Conservation (phyloP, 345 rosid genomes). For the Eutrema heterophyllum region DNA sequence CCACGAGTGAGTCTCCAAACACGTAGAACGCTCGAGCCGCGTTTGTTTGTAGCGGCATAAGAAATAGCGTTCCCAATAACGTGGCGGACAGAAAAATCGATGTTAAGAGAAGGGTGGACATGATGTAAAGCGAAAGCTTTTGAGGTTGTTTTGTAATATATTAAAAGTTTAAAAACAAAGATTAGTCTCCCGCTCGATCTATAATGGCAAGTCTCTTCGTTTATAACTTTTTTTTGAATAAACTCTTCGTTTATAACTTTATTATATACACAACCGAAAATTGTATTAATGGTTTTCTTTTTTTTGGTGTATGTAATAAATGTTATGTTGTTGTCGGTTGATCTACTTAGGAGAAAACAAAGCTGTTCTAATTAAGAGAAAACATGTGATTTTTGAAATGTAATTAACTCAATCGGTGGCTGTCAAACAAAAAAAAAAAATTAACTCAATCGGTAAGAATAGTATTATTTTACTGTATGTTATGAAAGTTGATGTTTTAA, state of each 20-base stretch:
- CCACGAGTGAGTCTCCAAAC: slow-evolving; percentile 80
- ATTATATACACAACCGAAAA: background rate
- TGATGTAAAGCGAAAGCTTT: background rate
- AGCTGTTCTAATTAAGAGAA: background rate
- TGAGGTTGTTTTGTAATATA: background rate
- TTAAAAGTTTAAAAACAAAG: background rate
- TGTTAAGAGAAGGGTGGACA: slow-evolving; percentile 1
- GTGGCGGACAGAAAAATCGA: background rate
- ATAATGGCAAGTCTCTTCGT: background rate
- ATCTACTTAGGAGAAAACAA: slow-evolving; percentile 1
- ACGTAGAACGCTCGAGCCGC: slow-evolving; percentile 66
- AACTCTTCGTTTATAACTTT: too few relatives aligned
- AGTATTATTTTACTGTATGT: background rate
- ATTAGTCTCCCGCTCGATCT: background rate
- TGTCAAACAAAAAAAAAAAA: too few relatives aligned
- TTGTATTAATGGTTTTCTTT: background rate
- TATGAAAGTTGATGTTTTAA: background rate
- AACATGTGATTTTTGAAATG: background rate
- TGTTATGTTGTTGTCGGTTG: slow-evolving; percentile 22
- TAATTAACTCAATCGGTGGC: background rate
- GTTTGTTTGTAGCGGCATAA: slow-evolving; percentile 16
- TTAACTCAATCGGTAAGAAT: background rate
- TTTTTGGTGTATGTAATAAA: slow-evolving; percentile 24
- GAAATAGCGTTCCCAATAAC: slow-evolving; percentile 2
- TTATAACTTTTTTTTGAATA: too few relatives aligned